phyloP scores from a whole-genome alignment of 306 rosid genomes.

The Corylus heterophylla region DNA sequence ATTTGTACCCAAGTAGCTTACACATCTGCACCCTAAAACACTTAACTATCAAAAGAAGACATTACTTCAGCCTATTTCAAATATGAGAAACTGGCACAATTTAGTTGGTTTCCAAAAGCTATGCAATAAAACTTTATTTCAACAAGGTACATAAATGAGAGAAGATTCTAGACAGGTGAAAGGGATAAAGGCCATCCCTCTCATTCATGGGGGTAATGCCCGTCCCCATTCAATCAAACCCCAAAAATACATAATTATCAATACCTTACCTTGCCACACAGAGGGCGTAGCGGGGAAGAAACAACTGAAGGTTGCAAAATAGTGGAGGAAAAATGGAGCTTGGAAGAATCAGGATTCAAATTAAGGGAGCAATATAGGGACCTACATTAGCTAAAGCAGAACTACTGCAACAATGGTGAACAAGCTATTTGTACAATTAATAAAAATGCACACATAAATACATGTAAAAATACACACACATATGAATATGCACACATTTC shows the following conservation, averaged over 20 bases:
- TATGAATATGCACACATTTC: conserved; percentile 2
- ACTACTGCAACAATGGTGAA: not conserved
- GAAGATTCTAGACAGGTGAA: not conserved
- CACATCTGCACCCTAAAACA: not conserved
- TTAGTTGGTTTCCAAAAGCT: not conserved
- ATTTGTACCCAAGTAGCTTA: not conserved
- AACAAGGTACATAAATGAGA: not conserved
- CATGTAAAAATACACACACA: not conserved
- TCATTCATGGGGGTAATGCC: not conserved
- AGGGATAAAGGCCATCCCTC: not conserved
- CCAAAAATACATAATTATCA: not conserved
- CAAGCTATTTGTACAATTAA: not conserved
- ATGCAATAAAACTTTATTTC: not conserved
- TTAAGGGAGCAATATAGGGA: not conserved
- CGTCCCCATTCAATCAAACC: not conserved
- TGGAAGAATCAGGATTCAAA: not conserved
- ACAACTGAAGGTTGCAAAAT: not conserved
- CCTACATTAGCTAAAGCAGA: not conserved
- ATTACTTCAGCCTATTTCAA: not conserved
- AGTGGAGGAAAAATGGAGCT: not conserved
- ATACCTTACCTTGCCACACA: not conserved
- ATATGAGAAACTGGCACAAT: not conserved
- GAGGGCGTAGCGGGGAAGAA: not conserved
- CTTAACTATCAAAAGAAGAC: not conserved
- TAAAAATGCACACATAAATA: not conserved